A percentile compares a stretch with the other conserved stretches of the same genome.
phyloP scores from a whole-genome alignment of 2,329 filamentous ascomycete species.

The Corniculantispora saksenae region DNA sequence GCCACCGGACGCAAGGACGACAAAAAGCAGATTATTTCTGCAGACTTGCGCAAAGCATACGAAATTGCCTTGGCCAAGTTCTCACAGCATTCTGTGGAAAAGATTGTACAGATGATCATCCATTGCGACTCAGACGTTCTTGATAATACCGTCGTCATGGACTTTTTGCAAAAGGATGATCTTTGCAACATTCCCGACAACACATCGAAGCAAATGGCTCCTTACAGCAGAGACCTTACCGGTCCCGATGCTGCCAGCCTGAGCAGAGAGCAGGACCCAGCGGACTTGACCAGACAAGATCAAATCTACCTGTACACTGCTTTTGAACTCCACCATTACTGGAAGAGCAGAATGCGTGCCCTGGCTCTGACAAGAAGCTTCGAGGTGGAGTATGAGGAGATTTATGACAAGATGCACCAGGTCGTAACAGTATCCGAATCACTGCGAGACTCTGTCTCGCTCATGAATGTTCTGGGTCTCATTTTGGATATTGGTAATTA shows the following conservation, averaged over 20 bases:
- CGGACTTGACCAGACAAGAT: constrained; percentile 88
- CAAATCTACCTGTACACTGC: constrained; percentile 93
- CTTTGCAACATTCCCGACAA: constrained; percentile 92
- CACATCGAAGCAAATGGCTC: constrained; percentile 84
- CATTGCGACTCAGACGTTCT: constrained; percentile 89
- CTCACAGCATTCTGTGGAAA: constrained; percentile 79
- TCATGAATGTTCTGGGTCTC: constrained; percentile 94
- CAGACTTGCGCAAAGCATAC: constrained; percentile 80
- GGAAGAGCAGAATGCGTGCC: constrained; percentile 96
- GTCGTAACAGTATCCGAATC: constrained; percentile 88
- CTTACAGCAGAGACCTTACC: constrained; percentile 96
- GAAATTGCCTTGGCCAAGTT: constrained; percentile 94
- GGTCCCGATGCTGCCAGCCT: constrained; percentile 79
- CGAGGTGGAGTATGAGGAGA: constrained; percentile 88
- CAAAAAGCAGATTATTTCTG: constrained; percentile 96
- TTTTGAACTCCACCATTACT: constrained; percentile 95
- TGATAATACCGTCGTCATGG: constrained; percentile 91
- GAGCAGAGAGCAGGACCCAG: constrained; percentile 79
- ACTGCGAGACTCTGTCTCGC: constrained; percentile 82
- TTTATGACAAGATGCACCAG: constrained; percentile 79
- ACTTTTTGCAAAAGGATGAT: constrained; percentile 91
- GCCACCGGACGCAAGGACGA: constrained; percentile 77
- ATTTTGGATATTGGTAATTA: constrained; percentile 99
- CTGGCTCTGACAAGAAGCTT: constrained; percentile 80
- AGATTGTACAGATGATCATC: constrained; percentile 88